A percentile compares a stretch with the other conserved stretches of the same genome.
Conservation (phyloP, 495 filamentous ascomycete species). For the Hyaloscypha variabilis region DNA sequence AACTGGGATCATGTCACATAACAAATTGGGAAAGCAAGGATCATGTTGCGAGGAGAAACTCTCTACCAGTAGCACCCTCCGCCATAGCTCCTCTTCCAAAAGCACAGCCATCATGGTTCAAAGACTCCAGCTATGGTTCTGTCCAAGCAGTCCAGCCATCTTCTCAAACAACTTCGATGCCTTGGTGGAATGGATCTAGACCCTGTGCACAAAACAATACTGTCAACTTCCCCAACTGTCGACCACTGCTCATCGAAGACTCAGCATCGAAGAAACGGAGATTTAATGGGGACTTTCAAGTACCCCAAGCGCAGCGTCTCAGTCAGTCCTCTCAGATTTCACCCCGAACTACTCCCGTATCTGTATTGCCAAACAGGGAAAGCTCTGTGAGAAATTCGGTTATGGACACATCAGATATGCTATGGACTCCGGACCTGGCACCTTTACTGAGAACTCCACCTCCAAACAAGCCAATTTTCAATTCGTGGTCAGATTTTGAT, state of each 20-base stretch:
- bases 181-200: constrained; percentile 5
- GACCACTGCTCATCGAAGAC: constrained; percentile 10
- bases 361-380: not conserved
- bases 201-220: not conserved
- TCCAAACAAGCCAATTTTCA: not conserved
- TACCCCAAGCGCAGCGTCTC: not conserved
- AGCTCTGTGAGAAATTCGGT: not conserved
- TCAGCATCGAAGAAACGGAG: constrained; percentile 29
- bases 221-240: constrained; percentile 21
- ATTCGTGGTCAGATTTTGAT: constrained; percentile 9
- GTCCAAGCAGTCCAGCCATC: not conserved
- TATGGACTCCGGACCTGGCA: not conserved
- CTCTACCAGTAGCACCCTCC: constrained; percentile 36
- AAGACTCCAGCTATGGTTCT: not conserved
- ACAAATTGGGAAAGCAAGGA: constrained; percentile 30
- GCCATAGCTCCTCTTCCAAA: not conserved
- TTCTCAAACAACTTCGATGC: not conserved
- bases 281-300: not conserved
- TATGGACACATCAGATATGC: not conserved
- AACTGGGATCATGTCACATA: constrained; percentile 27
- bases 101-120: not conserved
- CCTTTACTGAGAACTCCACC: not conserved
- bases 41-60: constrained; percentile 32
- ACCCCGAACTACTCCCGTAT: constrained; percentile 1
- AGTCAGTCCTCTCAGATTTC: constrained; percentile 16